Conservation (phyloP, 1,284 basidiomycete genomes). For the Marasmius oreades region DNA sequence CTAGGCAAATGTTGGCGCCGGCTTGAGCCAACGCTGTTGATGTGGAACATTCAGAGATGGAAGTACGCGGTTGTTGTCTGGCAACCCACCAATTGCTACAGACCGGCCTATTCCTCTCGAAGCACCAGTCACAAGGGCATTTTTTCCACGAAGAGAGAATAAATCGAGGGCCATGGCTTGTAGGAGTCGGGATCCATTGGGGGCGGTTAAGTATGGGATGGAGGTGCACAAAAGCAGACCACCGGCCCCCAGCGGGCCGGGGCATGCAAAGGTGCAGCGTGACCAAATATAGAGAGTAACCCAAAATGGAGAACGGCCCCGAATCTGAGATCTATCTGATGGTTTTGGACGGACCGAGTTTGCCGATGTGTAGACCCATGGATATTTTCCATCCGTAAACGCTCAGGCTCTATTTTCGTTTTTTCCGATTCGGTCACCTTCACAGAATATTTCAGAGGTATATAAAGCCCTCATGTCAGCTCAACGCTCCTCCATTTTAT, state of each 20-base stretch:
- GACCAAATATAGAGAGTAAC: not conserved
- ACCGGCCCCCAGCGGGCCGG: slow-evolving; percentile 8
- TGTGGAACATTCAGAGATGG: slow-evolving; percentile 27
- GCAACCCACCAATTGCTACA: slow-evolving; percentile 18
- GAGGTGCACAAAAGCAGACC: not conserved
- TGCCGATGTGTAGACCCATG: not conserved
- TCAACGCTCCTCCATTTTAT: slow-evolving; percentile 21
- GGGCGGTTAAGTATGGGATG: not conserved
- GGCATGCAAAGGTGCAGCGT: not conserved
- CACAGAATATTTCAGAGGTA: slow-evolving; percentile 17
- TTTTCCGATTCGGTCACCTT: slow-evolving; percentile 1
- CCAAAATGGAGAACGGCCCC: not conserved
- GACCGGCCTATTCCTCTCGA: slow-evolving; percentile 46
- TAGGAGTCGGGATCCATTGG: not conserved
- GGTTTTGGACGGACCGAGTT: not conserved
- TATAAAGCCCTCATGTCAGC: slow-evolving; percentile 26
- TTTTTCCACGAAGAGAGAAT: slow-evolving; percentile 58
- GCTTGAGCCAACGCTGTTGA: slow-evolving; percentile 66
- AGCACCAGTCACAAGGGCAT: slow-evolving; percentile 69
- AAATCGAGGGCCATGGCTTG: slow-evolving; percentile 42
- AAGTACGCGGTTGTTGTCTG: slow-evolving; percentile 73
- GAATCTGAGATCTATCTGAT: not conserved
- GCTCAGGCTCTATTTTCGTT: not conserved
- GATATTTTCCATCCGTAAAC: not conserved
- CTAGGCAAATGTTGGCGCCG: slow-evolving; percentile 81